Evolutionary conservation across 2,329 filamentous ascomycete species (phyloP).

Genomic region (Fusarium anthophilum): DNA sequence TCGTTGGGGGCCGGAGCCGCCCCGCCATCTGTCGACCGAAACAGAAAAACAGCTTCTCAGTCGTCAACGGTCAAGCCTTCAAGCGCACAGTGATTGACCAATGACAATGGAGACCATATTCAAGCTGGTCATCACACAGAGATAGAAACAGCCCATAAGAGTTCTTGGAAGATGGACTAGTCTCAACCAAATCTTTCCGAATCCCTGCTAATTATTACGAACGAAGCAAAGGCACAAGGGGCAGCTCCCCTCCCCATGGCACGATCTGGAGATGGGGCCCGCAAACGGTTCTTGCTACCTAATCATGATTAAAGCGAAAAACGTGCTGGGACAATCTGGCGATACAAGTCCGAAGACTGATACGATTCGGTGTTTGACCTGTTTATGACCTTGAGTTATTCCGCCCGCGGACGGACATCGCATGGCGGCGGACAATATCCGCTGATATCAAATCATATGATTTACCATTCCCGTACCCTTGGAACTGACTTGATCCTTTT

Average conservation of each 20-base stretch:
- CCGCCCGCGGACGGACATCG: background rate
- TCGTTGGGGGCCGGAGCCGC: slow-evolving; percentile 24
- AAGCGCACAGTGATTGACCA: slow-evolving; percentile 18
- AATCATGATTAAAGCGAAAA: slow-evolving; percentile 6
- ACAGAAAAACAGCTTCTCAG: slow-evolving; percentile 20
- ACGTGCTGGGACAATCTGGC: background rate
- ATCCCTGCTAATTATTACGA: slow-evolving; percentile 9
- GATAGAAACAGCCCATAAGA: slow-evolving; percentile 23
- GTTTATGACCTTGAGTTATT: background rate
- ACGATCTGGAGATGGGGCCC: slow-evolving; percentile 22
- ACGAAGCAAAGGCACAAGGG: slow-evolving; percentile 7
- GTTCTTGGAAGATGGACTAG: slow-evolving; percentile 15
- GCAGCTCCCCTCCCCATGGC: slow-evolving; percentile 19
- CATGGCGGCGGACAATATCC: slow-evolving; percentile 26
- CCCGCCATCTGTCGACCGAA: slow-evolving; percentile 33
- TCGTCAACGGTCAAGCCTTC: slow-evolving; percentile 14
- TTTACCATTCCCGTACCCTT: slow-evolving; percentile 19
- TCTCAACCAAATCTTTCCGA: slow-evolving; percentile 10
- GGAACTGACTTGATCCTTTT: slow-evolving; percentile 15
- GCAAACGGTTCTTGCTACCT: slow-evolving; percentile 17
- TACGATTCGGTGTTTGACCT: slow-evolving; percentile 10
- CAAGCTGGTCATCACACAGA: slow-evolving; percentile 1
- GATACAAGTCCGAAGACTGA: slow-evolving; percentile 14
- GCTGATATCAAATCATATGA: slow-evolving; percentile 33
- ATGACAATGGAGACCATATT: background rate